A percentile compares a stretch with the other conserved stretches of the same genome.
phyloP scores from a whole-genome alignment of 176 grass and related monocot species.

The Typha latifolia region DNA sequence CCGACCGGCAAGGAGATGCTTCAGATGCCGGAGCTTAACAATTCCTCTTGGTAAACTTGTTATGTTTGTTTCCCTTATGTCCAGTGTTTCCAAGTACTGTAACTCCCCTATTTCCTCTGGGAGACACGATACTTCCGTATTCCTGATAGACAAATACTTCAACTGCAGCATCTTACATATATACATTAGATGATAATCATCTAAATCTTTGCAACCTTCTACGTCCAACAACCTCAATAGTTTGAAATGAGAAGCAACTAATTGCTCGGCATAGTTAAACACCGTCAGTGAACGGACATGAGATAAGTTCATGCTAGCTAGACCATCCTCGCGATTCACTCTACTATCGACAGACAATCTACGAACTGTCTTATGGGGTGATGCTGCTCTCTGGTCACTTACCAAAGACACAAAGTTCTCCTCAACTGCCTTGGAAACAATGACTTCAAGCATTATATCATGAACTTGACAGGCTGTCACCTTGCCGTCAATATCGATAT shows the following conservation, averaged over 20 bases:
- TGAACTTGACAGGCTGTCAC: conserved; percentile 30
- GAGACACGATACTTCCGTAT: not conserved
- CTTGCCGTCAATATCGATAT: conserved; percentile 12
- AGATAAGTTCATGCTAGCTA: not conserved
- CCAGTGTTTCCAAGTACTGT: conserved; percentile 22
- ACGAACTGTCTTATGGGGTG: conserved; percentile 11
- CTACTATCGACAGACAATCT: conserved; percentile 6
- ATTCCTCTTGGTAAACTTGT: conserved; percentile 16
- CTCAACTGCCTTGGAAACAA: conserved; percentile 19
- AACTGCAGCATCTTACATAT: conserved; percentile 17
- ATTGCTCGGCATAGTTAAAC: not conserved
- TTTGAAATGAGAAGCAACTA: not conserved
- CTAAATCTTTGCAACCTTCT: conserved; percentile 6
- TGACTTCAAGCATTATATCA: conserved; percentile 35
- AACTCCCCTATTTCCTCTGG: conserved; percentile 11
- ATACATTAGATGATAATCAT: not conserved
- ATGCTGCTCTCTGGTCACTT: not conserved
- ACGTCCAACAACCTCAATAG: conserved; percentile 28
- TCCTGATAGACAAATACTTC: conserved; percentile 23
- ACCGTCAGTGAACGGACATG: conserved; percentile 8
- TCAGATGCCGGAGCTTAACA: not conserved
- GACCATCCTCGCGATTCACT: not conserved
- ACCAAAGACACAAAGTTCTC: conserved; percentile 29
- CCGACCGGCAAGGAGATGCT: conserved; percentile 4
- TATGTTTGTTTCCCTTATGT: conserved; percentile 24